Evolutionary conservation across 1,139 yeast species (phyloP).

Genomic region (Candida buenavistaensis): DNA sequence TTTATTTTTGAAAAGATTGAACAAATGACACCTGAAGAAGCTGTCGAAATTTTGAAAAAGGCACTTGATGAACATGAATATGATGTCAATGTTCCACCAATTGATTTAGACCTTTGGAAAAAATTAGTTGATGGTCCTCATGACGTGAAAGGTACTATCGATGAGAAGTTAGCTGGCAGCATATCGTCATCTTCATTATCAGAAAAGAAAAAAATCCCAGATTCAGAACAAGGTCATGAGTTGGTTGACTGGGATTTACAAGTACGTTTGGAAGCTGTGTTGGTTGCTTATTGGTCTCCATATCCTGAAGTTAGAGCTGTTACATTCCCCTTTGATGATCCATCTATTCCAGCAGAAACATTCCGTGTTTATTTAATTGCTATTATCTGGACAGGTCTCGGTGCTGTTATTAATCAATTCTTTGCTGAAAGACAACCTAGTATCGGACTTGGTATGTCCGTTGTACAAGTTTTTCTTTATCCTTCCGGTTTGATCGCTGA

Average conservation of each 20-base stretch:
- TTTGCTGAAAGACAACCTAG: conserved; percentile 57
- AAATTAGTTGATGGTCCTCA: conserved; percentile 15
- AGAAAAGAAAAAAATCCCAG: neutral
- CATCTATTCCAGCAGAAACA: conserved; percentile 51
- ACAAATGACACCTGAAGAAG: conserved; percentile 35
- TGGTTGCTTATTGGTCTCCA: conserved; percentile 56
- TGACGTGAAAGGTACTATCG: neutral
- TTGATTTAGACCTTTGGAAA: conserved; percentile 26
- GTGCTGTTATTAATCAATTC: conserved; percentile 59
- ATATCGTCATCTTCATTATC: neutral
- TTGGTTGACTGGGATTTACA: conserved; percentile 28
- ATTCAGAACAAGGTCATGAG: neutral
- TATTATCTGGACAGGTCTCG: conserved; percentile 50
- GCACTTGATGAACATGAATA: conserved; percentile 40
- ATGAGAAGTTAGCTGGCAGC: neutral
- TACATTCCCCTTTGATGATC: conserved; percentile 55
- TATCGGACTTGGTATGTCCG: conserved; percentile 44
- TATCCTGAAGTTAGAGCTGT: conserved; percentile 67
- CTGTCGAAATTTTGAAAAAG: conserved; percentile 40
- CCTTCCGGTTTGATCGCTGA: conserved; percentile 52
- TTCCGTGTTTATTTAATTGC: conserved; percentile 55
- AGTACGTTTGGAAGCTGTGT: conserved; percentile 42
- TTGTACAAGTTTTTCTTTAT: conserved; percentile 58
- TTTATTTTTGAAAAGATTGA: conserved; percentile 42
- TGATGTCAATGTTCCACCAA: conserved; percentile 51